These are phyloP conservation scores for Wallacemonas rigidus DNA, from an alignment of 208 protist species.

Conservation along the genomic window DNA sequence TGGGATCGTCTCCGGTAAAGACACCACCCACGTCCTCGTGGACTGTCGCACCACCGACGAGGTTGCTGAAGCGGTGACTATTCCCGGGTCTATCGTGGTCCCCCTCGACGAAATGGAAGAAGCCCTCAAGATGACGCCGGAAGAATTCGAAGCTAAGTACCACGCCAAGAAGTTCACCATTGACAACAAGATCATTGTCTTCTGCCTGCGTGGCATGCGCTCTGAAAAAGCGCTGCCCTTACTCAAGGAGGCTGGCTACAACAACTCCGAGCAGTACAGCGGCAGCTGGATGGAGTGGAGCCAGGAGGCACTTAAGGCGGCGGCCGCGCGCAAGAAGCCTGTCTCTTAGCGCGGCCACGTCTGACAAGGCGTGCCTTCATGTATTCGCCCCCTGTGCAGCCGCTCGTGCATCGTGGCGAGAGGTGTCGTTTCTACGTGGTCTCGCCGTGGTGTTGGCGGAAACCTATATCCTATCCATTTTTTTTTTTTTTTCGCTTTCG, in stretches of 20 bases:
- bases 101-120: conserved; percentile 10
- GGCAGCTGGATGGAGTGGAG: conserved; percentile 23
- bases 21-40: conserved; percentile 5
- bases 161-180: conserved; percentile 9
- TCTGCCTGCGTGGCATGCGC: conserved; percentile 23
- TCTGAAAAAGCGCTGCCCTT: conserved; percentile 5
- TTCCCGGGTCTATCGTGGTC: conserved; percentile 22
- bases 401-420: too few relatives aligned
- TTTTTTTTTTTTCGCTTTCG: too few relatives aligned
- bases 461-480: too few relatives aligned
- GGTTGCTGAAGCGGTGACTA: conserved; percentile 9
- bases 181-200: conserved; percentile 17
- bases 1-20: conserved; percentile 7
- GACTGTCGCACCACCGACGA: conserved; percentile 21
- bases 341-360: too few relatives aligned
- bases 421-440: too few relatives aligned
- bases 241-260: conserved; percentile 22
- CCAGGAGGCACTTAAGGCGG: not conserved
- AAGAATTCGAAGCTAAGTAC: conserved; percentile 12
- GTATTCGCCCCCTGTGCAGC: too few relatives aligned
- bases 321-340: not conserved
- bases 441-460: too few relatives aligned
- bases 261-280: not conserved
- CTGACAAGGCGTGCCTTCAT: too few relatives aligned
- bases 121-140: conserved; percentile 1